phyloP scores from a whole-genome alignment of 2,329 filamentous ascomycete species.

The Xylariaceae sp. region DNA sequence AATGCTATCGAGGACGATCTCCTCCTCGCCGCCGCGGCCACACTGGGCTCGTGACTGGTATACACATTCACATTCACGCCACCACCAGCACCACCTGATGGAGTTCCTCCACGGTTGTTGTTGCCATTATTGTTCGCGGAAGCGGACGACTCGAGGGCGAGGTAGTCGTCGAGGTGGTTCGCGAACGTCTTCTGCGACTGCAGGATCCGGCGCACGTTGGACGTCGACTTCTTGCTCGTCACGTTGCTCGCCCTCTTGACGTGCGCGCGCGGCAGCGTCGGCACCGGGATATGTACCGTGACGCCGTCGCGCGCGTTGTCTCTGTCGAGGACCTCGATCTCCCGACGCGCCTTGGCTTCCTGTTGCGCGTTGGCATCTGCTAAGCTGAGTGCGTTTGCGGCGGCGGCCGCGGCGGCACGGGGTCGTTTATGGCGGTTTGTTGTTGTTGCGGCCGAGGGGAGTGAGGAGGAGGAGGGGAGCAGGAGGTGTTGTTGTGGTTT shows the following conservation, averaged over 20 bases:
- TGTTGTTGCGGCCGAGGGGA: no score
- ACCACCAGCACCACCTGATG: background rate
- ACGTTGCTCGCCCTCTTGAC: constrained; percentile 29
- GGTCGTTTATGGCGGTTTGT: constrained; percentile 69
- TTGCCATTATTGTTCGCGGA: constrained; percentile 8
- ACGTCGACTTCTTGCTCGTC: constrained; percentile 50
- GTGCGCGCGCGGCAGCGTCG: constrained; percentile 46
- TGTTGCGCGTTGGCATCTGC: constrained; percentile 75
- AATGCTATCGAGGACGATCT: no score
- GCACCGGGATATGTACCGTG: constrained; percentile 57
- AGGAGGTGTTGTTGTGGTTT: constrained; percentile 47
- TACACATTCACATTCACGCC: no score
- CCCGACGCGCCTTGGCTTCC: constrained; percentile 73
- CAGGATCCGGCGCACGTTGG: constrained; percentile 69
- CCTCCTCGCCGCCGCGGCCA: no score
- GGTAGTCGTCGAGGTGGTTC: constrained; percentile 76
- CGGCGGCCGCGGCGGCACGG: constrained; percentile 46
- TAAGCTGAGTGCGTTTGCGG: constrained; percentile 40
- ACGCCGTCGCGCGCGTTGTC: constrained; percentile 65
- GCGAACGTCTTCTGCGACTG: constrained; percentile 77
- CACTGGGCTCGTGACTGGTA: no score
- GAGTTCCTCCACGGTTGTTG: background rate
- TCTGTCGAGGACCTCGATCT: constrained; percentile 74
- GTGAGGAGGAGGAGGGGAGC: no score
- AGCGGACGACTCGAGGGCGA: constrained; percentile 50